Base-by-base conservation (phyloP, 768 basidiomycete species). In the Pleurotus giganteus region DNA sequence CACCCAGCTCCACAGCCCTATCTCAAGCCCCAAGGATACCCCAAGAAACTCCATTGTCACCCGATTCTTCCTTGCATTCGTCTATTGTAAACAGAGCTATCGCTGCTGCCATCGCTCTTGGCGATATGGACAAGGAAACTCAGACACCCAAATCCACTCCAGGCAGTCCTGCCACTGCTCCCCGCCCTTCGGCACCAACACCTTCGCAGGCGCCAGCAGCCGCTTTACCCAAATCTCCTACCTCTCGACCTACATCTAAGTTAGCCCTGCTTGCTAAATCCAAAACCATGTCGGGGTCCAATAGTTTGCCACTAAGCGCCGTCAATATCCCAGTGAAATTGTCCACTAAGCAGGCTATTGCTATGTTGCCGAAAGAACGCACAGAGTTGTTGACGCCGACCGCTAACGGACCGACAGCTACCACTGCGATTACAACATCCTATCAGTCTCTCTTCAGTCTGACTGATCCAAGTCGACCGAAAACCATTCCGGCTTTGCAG, bases 351-450 rank as follows among this genome's bases (percentile, higher is more conserved):
- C n/a, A 51, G 34, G 49, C 49, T 51, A 69, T 65, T 47, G 66
- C 63, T 44, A 67, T 69, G 6, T 67, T 81, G 53, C 78, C 76
- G n/a, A 71, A 67, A 43, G 59, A 78, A 44, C 81, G 69, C 47
- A 91, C 89, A 4, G 84, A 90, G 63, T 88, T 85, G 64, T 69
- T 90, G 9, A 86, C 81, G 13, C 89, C 90, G 1, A 89, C 87
- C 42, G 87, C 86, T n/a, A 91, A 91, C 63, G 88, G 89, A 0
- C 71, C 86, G 2, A 84, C 88, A n/a, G 89, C 83, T 11, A 91
- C 89, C 0, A 90, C 89, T 13, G 89, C 89, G 1, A 91, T 91
- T 63, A 91, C 89, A 0, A 91, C 89, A 2, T 84, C 86, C 0
- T 90, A 89, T 58, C 89, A 90, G 57, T 82, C 85, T 5, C 73